Evolutionary conservation across 371 early-diverging fungal genomes (phyloP), one percentile per base, ranked within the genome.

Genomic region (Mortierella sp.): DNA sequence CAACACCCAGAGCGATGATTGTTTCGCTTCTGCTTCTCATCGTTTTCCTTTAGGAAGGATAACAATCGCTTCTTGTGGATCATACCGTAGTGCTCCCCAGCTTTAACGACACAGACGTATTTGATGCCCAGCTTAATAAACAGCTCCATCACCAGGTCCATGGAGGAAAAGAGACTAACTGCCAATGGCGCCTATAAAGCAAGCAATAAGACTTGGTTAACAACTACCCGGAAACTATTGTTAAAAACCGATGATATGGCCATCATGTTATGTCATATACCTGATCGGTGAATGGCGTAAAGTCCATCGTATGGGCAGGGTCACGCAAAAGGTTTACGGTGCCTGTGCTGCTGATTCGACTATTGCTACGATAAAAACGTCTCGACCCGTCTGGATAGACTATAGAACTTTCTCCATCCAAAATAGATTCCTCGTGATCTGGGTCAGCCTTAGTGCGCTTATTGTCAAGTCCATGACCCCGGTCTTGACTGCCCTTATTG

Each of bases 91-190:
- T 85, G 92, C 40, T 84, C 69, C 0, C 95, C 94, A 47, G 89
- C 75, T 55, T 87, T 80, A 6, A 84, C 85, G 19, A 89, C 87
- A 72, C 90, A 89, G 0, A 91, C 84, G 67, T 91, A 91, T 53
- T 89, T 86, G 67, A 89, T 85, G 8, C 91, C 98, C 22, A 97
- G 81, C 72, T 96, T 94, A 66, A 91, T 87, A 77, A 98, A 96
- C 68, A 98, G 76, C 59, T 96, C 96, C 77, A 93, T 86, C 10
- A 95, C 92, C n/a, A 96, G 68, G 58, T 96, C 96, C 87, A 96
- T 93, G 23, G 95, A 93, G 19, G 95, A 86, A 60, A 89, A 87
- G 3, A 89, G 77, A 22, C 90, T 85, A 10, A 97, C 88, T 1
- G 93, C 86, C 15, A 97, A 64, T 0, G 98, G 98, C 1, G 96